Evolutionary conservation across 805 yeast genomes (phyloP).

Genomic region (Ogataea methylovora): DNA sequence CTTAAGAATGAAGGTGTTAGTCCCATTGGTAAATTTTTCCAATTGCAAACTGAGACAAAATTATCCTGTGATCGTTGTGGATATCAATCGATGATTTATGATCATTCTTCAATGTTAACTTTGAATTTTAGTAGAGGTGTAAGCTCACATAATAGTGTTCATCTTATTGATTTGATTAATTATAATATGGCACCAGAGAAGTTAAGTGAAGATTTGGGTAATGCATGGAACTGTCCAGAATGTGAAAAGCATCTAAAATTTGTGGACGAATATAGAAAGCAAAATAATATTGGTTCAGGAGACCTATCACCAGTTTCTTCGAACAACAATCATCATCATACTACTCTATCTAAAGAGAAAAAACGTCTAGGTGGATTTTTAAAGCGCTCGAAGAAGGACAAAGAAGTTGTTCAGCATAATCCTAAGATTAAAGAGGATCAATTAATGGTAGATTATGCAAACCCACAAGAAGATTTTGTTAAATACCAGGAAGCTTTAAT

Average conservation of each 20-base stretch:
- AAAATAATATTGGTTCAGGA: no score
- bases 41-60: constrained; percentile 65
- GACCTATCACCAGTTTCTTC: no score
- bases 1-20: constrained; percentile 54
- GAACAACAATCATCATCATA: no score
- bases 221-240: constrained; percentile 81
- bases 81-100: constrained; percentile 47
- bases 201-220: constrained; percentile 51
- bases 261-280: constrained; percentile 10
- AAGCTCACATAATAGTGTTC: constrained; percentile 23
- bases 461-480: constrained; percentile 11
- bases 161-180: constrained; percentile 54
- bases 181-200: constrained; percentile 59
- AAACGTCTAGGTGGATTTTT: no score
- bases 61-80: constrained; percentile 62
- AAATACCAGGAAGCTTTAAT: constrained; percentile 13
- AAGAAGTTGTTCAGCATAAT: constrained; percentile 1
- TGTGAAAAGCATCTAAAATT: constrained; percentile 33
- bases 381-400: no score
- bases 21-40: constrained; percentile 58
- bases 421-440: constrained; percentile 3
- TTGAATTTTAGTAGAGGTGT: constrained; percentile 23
- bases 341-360: no score
- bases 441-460: neutral
- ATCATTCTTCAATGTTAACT: constrained; percentile 24